Evolutionary conservation across 129 eudicot genomes (phyloP).

Genomic region (Heracleum sosnowskyi): DNA sequence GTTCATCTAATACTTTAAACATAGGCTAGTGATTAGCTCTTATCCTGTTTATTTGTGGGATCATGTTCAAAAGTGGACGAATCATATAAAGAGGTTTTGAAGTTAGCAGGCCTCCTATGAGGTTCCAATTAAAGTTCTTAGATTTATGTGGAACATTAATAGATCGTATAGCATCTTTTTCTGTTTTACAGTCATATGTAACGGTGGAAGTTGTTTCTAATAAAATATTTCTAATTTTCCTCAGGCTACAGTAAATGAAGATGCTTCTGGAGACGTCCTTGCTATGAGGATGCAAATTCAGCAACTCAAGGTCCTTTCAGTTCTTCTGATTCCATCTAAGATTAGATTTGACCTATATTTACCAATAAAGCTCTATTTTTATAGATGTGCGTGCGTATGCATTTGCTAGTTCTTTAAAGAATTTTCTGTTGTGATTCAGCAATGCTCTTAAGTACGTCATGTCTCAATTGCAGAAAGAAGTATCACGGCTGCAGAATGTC

Average conservation of each 20-base stretch:
- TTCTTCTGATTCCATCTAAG: not conserved
- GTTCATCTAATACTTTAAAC: not conserved
- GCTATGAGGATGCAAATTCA: constrained; percentile 94
- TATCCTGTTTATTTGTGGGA: not conserved
- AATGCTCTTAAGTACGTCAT: not conserved
- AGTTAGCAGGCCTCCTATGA: not conserved
- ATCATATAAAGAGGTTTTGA: not conserved
- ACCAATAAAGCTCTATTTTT: not conserved
- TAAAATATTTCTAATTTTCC: not conserved
- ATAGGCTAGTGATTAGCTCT: not conserved
- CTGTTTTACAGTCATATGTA: constrained; percentile 6
- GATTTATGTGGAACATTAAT: too few relatives aligned
- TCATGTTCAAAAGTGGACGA: not conserved
- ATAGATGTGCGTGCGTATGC: not conserved
- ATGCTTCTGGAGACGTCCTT: constrained; percentile 99
- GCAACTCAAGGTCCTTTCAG: constrained; percentile 66
- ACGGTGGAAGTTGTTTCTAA: not conserved
- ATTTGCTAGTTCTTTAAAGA: not conserved
- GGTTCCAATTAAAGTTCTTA: not conserved
- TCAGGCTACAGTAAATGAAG: constrained; percentile 96
- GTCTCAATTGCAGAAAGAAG: constrained; percentile 65
- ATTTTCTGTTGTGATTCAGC: not conserved
- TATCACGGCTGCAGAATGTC: constrained; percentile 63
- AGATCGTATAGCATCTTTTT: too few relatives aligned
- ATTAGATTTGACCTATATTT: not conserved